Base-by-base conservation (phyloP, 2,329 filamentous ascomycete species). In the Diplodia mutila region DNA sequence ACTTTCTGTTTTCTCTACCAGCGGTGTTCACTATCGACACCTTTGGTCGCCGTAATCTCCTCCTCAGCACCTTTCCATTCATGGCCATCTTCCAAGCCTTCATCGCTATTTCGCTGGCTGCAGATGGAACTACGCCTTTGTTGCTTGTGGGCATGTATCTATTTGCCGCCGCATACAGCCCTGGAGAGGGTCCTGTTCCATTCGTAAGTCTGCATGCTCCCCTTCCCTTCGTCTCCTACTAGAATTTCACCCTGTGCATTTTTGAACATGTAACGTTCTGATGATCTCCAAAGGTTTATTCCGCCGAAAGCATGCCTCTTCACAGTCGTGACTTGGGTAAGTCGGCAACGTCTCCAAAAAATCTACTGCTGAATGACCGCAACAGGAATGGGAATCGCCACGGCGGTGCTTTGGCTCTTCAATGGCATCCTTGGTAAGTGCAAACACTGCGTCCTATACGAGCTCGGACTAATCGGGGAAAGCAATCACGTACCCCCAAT, bases 401-500 rank as follows among this genome's bases (percentile, higher is more conserved):
- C 84, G 0, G 83, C 85, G 0, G 86, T 83, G 57, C 85, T 82
- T 27, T 87, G 85, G 85, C 83, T 85, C 63, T 87, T 86, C 78
- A 87, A 87, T 73, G 84, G 82, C 69, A 74, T 85, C 21, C 77
- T 86, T 5, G 54, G 1, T 80, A 80, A 1, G 80, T 86, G 18
- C 85, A 84, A 1, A 1, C 2, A 27, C 8, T 34, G 23, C 51
- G 1, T 18, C 12, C 16, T 6, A 7, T 1, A n/a, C 7, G 1
- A 6, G 7, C n/a, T 16, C 23, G 3, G 1, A 11, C 16, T 27
- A 2, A 23, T 32, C 0, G 12, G 9, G 2, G 2, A 2, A 87
- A 84, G 84, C 85, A 85, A 0, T 80, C 80, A 0, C 73, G 86
- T 8, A 75, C 79, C 34, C 34, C 3, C 32, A 39, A 16, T 59